These are phyloP conservation scores for Byssoonygena ceratinophila DNA, from an alignment of 2,329 filamentous ascomycete species.

Conservation along the genomic window DNA sequence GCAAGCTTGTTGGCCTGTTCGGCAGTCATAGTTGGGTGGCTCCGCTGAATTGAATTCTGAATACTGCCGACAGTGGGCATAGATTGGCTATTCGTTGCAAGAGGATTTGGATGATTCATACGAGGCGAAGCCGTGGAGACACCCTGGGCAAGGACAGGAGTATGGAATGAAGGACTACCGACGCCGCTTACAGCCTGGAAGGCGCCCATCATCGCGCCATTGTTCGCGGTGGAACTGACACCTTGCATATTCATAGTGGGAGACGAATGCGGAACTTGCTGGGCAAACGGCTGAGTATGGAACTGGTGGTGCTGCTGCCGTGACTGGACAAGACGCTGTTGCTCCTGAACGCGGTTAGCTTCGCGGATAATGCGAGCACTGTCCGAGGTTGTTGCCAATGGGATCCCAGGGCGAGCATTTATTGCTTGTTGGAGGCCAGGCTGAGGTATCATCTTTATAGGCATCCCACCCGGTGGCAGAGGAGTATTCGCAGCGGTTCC, in stretches of 20 bases:
- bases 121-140: slow-evolving; percentile 39
- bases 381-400: slow-evolving; percentile 47
- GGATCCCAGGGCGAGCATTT: slow-evolving; percentile 30
- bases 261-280: slow-evolving; percentile 36
- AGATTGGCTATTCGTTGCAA: slow-evolving; percentile 40
- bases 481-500: slow-evolving; percentile 39
- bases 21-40: slow-evolving; percentile 42
- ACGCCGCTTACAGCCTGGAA: slow-evolving; percentile 35
- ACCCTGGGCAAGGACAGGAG: slow-evolving; percentile 28
- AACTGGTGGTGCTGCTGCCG: slow-evolving; percentile 35
- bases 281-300: slow-evolving; percentile 32
- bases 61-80: slow-evolving; percentile 47
- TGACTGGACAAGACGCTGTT: slow-evolving; percentile 52
- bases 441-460: slow-evolving; percentile 46
- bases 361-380: slow-evolving; percentile 40
- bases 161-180: slow-evolving; percentile 37
- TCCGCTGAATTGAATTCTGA: slow-evolving; percentile 42
- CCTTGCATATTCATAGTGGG: slow-evolving; percentile 37
- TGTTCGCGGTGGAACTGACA: slow-evolving; percentile 33
- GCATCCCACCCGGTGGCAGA: slow-evolving; percentile 46
- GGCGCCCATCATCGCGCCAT: slow-evolving; percentile 36
- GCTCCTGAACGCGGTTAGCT: slow-evolving; percentile 39
- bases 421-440: slow-evolving; percentile 48
- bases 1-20: slow-evolving; percentile 47
- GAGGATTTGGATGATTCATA: slow-evolving; percentile 39